Evolutionary conservation across 2,329 filamentous ascomycete genomes (phyloP).

Genomic region (Aspergillus quadrilineatus): DNA sequence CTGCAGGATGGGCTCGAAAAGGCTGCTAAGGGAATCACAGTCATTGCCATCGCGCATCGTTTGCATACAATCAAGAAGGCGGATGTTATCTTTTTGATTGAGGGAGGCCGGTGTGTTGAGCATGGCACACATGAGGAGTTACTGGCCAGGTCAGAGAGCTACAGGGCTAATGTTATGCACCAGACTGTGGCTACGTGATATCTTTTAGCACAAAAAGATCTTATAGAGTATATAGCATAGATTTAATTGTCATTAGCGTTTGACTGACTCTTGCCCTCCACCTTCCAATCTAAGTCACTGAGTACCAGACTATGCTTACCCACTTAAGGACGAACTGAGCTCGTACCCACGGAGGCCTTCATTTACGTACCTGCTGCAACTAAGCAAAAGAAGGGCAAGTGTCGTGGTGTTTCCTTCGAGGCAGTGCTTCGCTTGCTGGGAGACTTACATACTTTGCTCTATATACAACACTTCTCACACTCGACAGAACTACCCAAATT

Average conservation of each 20-base stretch:
- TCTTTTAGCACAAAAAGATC: background rate
- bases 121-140: conserved; percentile 63
- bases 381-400: background rate
- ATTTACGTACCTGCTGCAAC: no score
- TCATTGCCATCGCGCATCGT: conserved; percentile 45
- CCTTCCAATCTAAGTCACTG: no score
- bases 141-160: conserved; percentile 45
- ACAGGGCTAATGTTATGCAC: conserved; percentile 41
- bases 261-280: no score
- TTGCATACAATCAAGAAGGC: conserved; percentile 62
- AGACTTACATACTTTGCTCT: background rate
- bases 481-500: background rate
- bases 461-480: background rate
- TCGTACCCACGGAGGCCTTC: no score
- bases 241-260: conserved; percentile 1
- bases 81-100: conserved; percentile 75
- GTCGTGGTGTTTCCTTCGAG: background rate
- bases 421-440: background rate
- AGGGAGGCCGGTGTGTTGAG: conserved; percentile 63
- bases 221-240: conserved; percentile 1
- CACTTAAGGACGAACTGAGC: background rate
- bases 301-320: no score
- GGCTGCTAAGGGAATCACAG: conserved; percentile 37
- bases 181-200: conserved; percentile 29
- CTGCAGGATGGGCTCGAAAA: conserved; percentile 45